Conservation (phyloP, 2,329 filamentous ascomycete species). For the Aspergillus terreus region DNA sequence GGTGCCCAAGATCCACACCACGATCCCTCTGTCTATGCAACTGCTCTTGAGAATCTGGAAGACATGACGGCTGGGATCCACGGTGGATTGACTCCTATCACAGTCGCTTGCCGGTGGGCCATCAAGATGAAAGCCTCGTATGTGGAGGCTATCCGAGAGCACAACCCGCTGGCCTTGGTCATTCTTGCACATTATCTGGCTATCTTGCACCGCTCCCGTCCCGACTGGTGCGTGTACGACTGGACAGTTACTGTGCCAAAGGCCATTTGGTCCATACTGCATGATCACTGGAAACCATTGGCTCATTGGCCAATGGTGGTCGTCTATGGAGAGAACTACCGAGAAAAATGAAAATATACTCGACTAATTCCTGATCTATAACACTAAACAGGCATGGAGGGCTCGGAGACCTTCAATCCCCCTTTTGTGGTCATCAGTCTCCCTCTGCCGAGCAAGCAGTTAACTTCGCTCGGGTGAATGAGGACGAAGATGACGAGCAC, state of each 20-base stretch:
- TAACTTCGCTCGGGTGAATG: constrained; percentile 23
- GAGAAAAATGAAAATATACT: background rate
- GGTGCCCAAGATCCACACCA: constrained; percentile 18
- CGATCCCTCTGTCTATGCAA: constrained; percentile 20
- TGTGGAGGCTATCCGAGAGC: constrained; percentile 35
- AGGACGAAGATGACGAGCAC: constrained; percentile 21
- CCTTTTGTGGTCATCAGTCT: constrained; percentile 15
- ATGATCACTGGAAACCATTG: constrained; percentile 29
- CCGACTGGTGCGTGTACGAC: constrained; percentile 65
- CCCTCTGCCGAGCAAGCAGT: constrained; percentile 17
- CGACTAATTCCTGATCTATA: background rate
- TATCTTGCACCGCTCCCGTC: constrained; percentile 55
- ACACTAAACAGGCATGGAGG: constrained; percentile 7
- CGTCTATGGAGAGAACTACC: constrained; percentile 25
- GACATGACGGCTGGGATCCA: constrained; percentile 24
- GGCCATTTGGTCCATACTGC: constrained; percentile 47
- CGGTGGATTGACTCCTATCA: constrained; percentile 52
- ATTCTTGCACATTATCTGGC: constrained; percentile 58
- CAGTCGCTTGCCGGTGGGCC: constrained; percentile 34
- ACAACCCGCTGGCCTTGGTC: constrained; percentile 48
- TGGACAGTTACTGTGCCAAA: constrained; percentile 64
- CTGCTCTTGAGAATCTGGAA: constrained; percentile 24
- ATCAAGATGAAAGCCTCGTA: constrained; percentile 32
- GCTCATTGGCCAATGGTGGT: constrained; percentile 29
- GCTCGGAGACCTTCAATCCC: constrained; percentile 14